Evolutionary conservation across 371 early-diverging fungal genomes (phyloP).

Genomic region (Mortierella sp.): DNA sequence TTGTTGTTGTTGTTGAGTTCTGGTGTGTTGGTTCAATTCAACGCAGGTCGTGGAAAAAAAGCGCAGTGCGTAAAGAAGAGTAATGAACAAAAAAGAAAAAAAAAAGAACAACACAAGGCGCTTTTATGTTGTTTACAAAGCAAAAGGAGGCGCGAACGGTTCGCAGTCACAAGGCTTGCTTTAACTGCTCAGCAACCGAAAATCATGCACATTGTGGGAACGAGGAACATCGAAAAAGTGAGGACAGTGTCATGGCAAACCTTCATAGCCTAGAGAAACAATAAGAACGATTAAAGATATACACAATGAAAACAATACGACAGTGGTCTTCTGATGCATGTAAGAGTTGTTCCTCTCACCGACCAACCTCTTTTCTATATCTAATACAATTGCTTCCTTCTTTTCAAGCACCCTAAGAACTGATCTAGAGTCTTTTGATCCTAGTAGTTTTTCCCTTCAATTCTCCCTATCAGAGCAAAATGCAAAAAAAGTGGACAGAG

Average conservation of each 20-base stretch:
- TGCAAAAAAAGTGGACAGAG: too few relatives aligned
- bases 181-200: not conserved
- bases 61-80: not conserved
- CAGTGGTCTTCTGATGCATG: not conserved
- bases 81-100: slow-evolving; percentile 1
- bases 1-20: not conserved
- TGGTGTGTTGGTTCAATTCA: not conserved
- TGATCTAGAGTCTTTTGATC: too few relatives aligned
- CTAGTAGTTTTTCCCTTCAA: too few relatives aligned
- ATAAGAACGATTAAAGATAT: too few relatives aligned
- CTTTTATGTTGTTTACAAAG: slow-evolving; percentile 8
- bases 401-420: too few relatives aligned
- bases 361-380: not conserved
- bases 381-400: too few relatives aligned
- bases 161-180: not conserved
- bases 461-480: too few relatives aligned
- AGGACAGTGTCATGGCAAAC: not conserved
- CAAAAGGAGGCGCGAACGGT: not conserved
- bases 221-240: too few relatives aligned
- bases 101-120: not conserved
- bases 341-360: not conserved
- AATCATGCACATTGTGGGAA: not conserved
- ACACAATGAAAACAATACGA: not conserved
- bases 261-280: not conserved
- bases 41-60: not conserved